These are phyloP conservation scores for Phoma sp. DNA, from an alignment of 2,329 filamentous ascomycete genomes.

Conservation along the genomic window DNA sequence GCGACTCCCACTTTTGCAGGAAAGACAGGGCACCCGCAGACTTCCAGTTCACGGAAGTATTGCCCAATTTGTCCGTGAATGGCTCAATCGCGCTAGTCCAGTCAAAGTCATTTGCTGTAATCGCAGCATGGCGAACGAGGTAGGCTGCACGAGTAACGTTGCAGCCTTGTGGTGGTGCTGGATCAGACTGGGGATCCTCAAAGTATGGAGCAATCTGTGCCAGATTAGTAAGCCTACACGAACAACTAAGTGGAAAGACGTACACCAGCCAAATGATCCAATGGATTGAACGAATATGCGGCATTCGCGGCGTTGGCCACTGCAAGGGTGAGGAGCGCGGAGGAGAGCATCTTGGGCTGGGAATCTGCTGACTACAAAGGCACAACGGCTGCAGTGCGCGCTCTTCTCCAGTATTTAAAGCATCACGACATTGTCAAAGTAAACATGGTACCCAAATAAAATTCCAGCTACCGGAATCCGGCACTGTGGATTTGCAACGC, in stretches of 20 bases:
- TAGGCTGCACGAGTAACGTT: constrained; percentile 58
- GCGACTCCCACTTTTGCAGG: constrained; percentile 62
- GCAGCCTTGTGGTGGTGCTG: constrained; percentile 57
- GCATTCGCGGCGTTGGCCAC: constrained; percentile 35
- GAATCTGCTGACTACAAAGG: neutral
- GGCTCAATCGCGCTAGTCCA: too few relatives aligned
- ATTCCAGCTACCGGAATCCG: constrained; percentile 10
- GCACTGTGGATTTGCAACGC: constrained; percentile 15
- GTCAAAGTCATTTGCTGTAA: too few relatives aligned
- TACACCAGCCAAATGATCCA: constrained; percentile 56
- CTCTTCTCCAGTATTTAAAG: constrained; percentile 6
- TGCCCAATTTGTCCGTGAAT: constrained; percentile 63
- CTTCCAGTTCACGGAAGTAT: constrained; percentile 65
- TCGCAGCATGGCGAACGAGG: constrained; percentile 57
- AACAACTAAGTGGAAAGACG: neutral
- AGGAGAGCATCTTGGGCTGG: constrained; percentile 22
- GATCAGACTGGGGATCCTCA: constrained; percentile 56
- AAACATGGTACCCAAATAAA: neutral
- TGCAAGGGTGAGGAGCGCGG: constrained; percentile 30
- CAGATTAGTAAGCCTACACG: neutral
- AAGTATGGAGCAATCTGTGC: constrained; percentile 55
- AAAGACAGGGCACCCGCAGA: constrained; percentile 63
- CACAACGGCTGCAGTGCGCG: neutral
- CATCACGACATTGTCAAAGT: neutral
- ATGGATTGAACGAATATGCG: constrained; percentile 54